A percentile compares a stretch with the other conserved stretches of the same genome.
Conservation (phyloP, 495 filamentous ascomycete species). For the Alectoria sarmentosa region DNA sequence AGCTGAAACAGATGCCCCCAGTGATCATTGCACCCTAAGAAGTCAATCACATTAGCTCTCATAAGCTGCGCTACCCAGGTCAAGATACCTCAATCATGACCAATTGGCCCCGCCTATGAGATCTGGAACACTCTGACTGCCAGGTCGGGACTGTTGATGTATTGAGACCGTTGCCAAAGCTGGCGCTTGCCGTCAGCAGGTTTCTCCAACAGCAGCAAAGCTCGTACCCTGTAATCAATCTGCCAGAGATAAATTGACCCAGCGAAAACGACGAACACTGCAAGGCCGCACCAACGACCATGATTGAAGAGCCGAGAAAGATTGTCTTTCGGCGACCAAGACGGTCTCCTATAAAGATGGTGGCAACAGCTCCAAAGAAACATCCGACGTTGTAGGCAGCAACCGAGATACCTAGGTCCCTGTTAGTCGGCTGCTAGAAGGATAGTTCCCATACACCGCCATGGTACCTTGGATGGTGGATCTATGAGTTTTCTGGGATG, state of each 20-base stretch:
- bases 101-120: slow-evolving; percentile 65
- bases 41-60: neutral
- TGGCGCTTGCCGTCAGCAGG: slow-evolving; percentile 11
- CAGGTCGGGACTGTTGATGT: slow-evolving; percentile 66
- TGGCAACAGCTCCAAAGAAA: slow-evolving; percentile 61
- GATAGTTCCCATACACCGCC: neutral
- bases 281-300: slow-evolving; percentile 60
- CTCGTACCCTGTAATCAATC: slow-evolving; percentile 61
- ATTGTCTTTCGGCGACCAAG: slow-evolving; percentile 66
- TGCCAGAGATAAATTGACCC: slow-evolving; percentile 57
- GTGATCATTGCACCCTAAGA: slow-evolving; percentile 55
- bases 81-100: slow-evolving; percentile 61
- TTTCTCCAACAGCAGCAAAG: slow-evolving; percentile 39
- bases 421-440: slow-evolving; percentile 9
- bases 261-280: slow-evolving; percentile 54
- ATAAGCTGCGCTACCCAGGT: neutral
- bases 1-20: slow-evolving; percentile 61
- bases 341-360: slow-evolving; percentile 63
- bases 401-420: slow-evolving; percentile 44
- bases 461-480: slow-evolving; percentile 49
- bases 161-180: slow-evolving; percentile 50
- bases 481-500: slow-evolving; percentile 34
- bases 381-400: slow-evolving; percentile 70
- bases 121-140: slow-evolving; percentile 72
- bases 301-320: slow-evolving; percentile 61